Base-by-base conservation (phyloP, 441 rosid species). In the Manihot esculenta region DNA sequence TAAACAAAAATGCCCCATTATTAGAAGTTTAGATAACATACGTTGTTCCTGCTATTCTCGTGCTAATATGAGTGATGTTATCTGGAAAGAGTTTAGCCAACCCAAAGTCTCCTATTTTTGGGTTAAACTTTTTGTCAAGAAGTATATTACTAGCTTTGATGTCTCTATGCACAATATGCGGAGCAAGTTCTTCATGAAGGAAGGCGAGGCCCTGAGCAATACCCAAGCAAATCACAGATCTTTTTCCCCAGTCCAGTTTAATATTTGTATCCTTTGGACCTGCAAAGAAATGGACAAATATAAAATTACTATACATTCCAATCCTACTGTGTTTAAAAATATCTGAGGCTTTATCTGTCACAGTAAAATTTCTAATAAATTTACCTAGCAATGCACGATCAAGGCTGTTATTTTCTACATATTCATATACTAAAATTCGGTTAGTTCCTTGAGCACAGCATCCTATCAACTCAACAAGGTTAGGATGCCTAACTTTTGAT, bases 11-110 rank as follows among this genome's bases (percentile, higher is more conserved):
- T 45, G 26, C 30, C 27, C 42, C 62, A 48, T 47, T 57, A 44
- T 44, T 18, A 55, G 60, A 66, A 48, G 61, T 70, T 61, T 45
- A 47, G 76, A 7, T 24, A 69, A 63, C 86, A 64, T 81, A 89
- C 97, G 88, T 87, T 66, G 97, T 91, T 78, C 97, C 96, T 30
- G 97, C 97, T 47, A 92, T 84, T 74, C 93, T 82, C 49, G 98
- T 91, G 81, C 91, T 91, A 63, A 94, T 89, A 75, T 91, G 98
- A 82, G 98, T 89, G 77, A 91, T 91, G 74, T 89, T 68, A 58
- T 91, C 94, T 12, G 98, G 96, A 74, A 94, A 94, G 67, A 94
- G 96, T 82, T 91, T 93, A 38, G 98, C 97, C 88, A 93, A 73
- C 45, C 98, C 98, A 27, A 93, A 93, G 78, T 93, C 97, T 65